Evolutionary conservation across 768 basidiomycete genomes (phyloP).

Genomic region (Artomyces pyxidatus): DNA sequence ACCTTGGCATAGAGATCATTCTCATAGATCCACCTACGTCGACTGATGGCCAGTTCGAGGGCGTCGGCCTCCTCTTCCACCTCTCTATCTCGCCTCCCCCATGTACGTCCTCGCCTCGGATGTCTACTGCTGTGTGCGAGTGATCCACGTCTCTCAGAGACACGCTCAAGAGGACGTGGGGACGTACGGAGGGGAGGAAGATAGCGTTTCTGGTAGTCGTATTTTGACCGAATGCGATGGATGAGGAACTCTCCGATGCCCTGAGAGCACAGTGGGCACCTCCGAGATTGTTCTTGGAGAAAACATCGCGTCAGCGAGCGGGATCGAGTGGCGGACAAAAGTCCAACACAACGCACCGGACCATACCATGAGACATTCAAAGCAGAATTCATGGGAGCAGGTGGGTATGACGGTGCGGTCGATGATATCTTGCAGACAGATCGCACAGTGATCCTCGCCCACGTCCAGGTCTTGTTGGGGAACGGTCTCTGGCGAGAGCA

Average conservation of each 20-base stretch:
- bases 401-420: constrained; percentile 77
- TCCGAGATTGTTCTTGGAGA: constrained; percentile 59
- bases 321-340: not conserved
- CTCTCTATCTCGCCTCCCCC: constrained; percentile 46
- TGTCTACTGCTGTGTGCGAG: constrained; percentile 17
- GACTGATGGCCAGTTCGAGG: constrained; percentile 65
- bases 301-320: not conserved
- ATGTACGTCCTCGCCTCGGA: constrained; percentile 36
- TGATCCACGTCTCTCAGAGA: constrained; percentile 8
- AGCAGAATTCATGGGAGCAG: constrained; percentile 92
- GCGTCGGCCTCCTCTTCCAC: constrained; percentile 55
- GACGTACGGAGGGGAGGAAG: constrained; percentile 57
- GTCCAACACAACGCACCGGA: constrained; percentile 67
- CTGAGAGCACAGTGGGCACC: constrained; percentile 71
- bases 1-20: constrained; percentile 84
- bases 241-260: constrained; percentile 67
- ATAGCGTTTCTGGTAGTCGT: constrained; percentile 77
- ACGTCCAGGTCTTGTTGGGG: no score
- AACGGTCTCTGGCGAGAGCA: no score
- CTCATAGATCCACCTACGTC: constrained; percentile 73
- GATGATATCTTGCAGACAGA: constrained; percentile 70
- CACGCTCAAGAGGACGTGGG: constrained; percentile 24
- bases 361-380: constrained; percentile 85
- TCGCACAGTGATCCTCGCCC: constrained; percentile 65
- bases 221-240: constrained; percentile 68